Conservation (phyloP, 768 basidiomycete species). For the Hygrophorus pudorinus region DNA sequence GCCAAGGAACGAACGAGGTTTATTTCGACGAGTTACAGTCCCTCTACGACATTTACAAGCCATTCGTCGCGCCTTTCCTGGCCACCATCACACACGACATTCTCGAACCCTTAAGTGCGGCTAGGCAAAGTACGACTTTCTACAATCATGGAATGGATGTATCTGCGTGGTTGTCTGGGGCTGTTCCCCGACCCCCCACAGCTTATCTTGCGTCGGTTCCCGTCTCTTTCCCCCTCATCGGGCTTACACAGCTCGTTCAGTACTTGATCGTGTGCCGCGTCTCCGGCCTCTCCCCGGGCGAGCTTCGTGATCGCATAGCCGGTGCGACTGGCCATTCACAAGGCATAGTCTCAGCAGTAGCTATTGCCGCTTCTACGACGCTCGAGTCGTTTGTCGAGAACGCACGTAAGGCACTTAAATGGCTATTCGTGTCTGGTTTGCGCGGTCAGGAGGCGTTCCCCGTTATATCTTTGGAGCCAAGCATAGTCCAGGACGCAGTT, state of each 20-base stretch:
- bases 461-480: conserved; percentile 78
- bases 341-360: conserved; percentile 91
- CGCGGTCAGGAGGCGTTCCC: conserved; percentile 95
- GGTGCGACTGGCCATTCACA: conserved; percentile 98
- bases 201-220: conserved; percentile 90
- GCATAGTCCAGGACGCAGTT: conserved; percentile 76
- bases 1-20: conserved; percentile 96
- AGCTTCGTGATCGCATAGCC: conserved; percentile 63
- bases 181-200: conserved; percentile 59
- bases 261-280: conserved; percentile 78
- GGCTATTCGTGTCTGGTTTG: conserved; percentile 89
- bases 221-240: conserved; percentile 91
- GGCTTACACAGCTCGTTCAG: conserved; percentile 90
- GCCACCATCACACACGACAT: conserved; percentile 50
- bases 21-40: conserved; percentile 94
- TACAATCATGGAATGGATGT: conserved; percentile 81
- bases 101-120: conserved; percentile 60
- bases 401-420: conserved; percentile 74
- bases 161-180: conserved; percentile 72
- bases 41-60: conserved; percentile 85
- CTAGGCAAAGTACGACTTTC: conserved; percentile 42
- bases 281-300: conserved; percentile 64
- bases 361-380: conserved; percentile 69
- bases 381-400: conserved; percentile 70
- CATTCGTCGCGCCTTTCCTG: conserved; percentile 74